A percentile compares a stretch with the other conserved stretches of the same genome.
Conservation (phyloP, 768 basidiomycete species). For the Gautieria morchelliformis region DNA sequence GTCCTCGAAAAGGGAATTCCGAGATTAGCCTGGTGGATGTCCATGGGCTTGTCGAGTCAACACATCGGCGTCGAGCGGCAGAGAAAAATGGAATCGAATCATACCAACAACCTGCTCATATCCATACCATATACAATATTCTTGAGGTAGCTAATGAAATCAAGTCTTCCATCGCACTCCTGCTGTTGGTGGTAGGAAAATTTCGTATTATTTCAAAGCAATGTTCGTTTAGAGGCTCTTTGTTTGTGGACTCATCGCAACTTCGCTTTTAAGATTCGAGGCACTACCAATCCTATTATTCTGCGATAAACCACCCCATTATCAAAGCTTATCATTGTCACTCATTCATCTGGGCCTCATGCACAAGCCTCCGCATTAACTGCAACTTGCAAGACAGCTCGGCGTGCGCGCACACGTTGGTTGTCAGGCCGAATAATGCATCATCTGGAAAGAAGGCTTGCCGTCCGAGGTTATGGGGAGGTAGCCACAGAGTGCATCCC, state of each 20-base stretch:
- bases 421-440: constrained; percentile 24
- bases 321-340: constrained; percentile 21
- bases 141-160: too few relatives aligned
- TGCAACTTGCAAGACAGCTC: constrained; percentile 22
- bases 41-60: too few relatives aligned
- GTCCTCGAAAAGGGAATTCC: too few relatives aligned
- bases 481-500: constrained; percentile 17
- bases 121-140: too few relatives aligned
- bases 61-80: too few relatives aligned
- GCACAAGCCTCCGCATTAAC: constrained; percentile 30
- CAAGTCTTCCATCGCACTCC: too few relatives aligned
- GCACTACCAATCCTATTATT: constrained; percentile 25
- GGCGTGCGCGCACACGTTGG: constrained; percentile 26
- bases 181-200: constrained; percentile 17
- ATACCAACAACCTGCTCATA: too few relatives aligned
- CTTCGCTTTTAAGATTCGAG: constrained; percentile 33
- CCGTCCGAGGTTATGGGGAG: constrained; percentile 18
- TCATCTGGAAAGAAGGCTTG: constrained; percentile 18
- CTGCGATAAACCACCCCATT: constrained; percentile 12
- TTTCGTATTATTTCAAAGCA: background rate
- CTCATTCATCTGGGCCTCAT: constrained; percentile 31
- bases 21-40: too few relatives aligned
- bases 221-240: background rate
- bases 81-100: too few relatives aligned
- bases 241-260: background rate